Conservation (phyloP, 352 stramenopile species). For the Globisporangium megalacanthum region DNA sequence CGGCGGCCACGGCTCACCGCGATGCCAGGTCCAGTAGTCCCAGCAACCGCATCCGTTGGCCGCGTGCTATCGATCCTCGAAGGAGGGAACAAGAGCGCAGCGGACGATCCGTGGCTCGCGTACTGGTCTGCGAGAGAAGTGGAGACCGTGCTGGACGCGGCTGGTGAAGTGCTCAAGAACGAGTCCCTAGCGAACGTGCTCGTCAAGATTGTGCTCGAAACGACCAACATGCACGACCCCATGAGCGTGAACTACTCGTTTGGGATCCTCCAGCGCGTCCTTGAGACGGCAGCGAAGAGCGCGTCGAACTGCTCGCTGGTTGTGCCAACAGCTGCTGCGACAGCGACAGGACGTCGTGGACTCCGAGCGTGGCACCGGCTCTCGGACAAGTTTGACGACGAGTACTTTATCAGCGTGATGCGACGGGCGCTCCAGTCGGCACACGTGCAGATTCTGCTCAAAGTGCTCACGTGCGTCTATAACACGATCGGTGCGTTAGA, state of each 20-base stretch:
- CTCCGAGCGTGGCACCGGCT: conserved; percentile 19
- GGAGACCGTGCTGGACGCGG: conserved; percentile 46
- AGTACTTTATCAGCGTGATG: conserved; percentile 67
- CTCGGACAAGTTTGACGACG: conserved; percentile 53
- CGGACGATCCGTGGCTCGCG: conserved; percentile 54
- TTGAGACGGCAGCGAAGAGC: conserved; percentile 46
- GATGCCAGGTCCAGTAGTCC: conserved; percentile 13
- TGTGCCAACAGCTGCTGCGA: background rate
- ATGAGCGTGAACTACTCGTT: conserved; percentile 83
- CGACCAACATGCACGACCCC: conserved; percentile 79
- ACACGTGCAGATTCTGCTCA: conserved; percentile 82
- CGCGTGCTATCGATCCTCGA: conserved; percentile 62
- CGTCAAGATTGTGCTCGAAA: conserved; percentile 74
- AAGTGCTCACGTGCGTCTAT: conserved; percentile 83
- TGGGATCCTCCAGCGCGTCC: conserved; percentile 66
- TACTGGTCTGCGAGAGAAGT: conserved; percentile 72
- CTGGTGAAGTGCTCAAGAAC: conserved; percentile 65
- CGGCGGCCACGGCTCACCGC: conserved; percentile 39
- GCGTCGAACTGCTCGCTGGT: background rate
- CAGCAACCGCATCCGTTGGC: conserved; percentile 24
- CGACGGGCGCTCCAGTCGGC: conserved; percentile 64
- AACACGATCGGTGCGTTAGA: conserved; percentile 60
- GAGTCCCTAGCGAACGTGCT: conserved; percentile 63
- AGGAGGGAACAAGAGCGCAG: conserved; percentile 9
- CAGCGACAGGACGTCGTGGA: background rate